Conservation (phyloP, 2,329 filamentous ascomycete species). For the Dactylonectria macrodidyma region DNA sequence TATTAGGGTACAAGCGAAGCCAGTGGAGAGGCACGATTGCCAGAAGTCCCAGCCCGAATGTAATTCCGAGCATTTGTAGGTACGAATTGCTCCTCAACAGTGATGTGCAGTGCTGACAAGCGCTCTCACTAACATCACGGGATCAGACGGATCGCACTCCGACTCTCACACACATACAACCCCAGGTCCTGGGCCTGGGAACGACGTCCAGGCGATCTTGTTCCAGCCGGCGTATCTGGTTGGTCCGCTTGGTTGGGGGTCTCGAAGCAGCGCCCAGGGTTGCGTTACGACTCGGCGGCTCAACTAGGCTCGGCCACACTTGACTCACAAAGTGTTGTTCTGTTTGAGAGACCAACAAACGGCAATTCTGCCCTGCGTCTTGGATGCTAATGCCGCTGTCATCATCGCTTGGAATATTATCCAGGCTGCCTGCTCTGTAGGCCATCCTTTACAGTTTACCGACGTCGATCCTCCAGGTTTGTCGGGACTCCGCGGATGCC, state of each 20-base stretch:
- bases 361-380: background rate
- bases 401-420: background rate
- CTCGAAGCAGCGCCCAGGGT: background rate
- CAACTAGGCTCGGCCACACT: slow-evolving; percentile 1
- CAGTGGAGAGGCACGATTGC: background rate
- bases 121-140: background rate
- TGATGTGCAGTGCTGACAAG: background rate
- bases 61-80: background rate
- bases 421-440: background rate
- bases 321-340: background rate
- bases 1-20: background rate
- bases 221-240: background rate
- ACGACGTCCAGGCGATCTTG: background rate
- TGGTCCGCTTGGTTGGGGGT: background rate
- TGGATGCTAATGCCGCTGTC: background rate
- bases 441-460: slow-evolving; percentile 10
- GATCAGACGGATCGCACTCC: background rate
- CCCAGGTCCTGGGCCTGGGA: background rate
- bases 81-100: no score
- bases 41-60: background rate
- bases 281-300: background rate
- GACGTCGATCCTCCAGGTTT: slow-evolving; percentile 22
- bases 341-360: background rate
- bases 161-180: background rate
- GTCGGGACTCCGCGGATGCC: background rate